Conservation (phyloP, 768 basidiomycete genomes). For the Amylocystis lapponica region DNA sequence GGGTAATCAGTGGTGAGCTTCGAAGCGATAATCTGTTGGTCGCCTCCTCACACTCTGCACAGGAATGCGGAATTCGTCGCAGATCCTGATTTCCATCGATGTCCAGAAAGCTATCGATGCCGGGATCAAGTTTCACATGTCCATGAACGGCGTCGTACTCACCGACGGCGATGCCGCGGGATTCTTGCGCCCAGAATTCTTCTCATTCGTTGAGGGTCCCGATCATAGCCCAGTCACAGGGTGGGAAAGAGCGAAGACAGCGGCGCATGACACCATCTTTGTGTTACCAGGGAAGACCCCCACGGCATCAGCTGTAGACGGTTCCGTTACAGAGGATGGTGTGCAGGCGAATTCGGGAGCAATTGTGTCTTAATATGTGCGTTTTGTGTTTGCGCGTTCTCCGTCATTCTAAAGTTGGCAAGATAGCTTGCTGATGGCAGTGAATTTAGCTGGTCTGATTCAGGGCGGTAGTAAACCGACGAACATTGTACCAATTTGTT, state of each 20-base stretch:
- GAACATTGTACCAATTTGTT: too few species aligned
- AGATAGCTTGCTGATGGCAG: too few species aligned
- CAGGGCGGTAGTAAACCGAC: too few species aligned
- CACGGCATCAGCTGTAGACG: too few species aligned
- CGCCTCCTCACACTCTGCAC: background rate
- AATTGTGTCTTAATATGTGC: too few species aligned
- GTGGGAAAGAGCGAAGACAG: slow-evolving; percentile 13
- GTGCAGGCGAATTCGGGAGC: too few species aligned
- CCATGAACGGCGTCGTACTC: slow-evolving; percentile 84
- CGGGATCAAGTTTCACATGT: slow-evolving; percentile 71
- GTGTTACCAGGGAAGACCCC: too few species aligned
- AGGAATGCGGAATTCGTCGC: slow-evolving; percentile 81
- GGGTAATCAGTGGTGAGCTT: slow-evolving; percentile 68
- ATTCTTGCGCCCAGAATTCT: slow-evolving; percentile 55
- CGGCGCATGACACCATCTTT: too few species aligned
- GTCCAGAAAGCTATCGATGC: slow-evolving; percentile 61
- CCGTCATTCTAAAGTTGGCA: too few species aligned
- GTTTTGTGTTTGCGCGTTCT: too few species aligned
- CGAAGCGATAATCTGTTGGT: background rate
- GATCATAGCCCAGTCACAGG: slow-evolving; percentile 24
- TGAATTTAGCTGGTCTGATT: too few species aligned
- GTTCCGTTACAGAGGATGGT: too few species aligned
- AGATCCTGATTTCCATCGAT: slow-evolving; percentile 79
- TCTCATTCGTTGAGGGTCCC: slow-evolving; percentile 58
- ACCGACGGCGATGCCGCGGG: slow-evolving; percentile 72